These are phyloP conservation scores for Xerocomellus intermedius DNA, from an alignment of 768 basidiomycete species.

Conservation along the genomic window DNA sequence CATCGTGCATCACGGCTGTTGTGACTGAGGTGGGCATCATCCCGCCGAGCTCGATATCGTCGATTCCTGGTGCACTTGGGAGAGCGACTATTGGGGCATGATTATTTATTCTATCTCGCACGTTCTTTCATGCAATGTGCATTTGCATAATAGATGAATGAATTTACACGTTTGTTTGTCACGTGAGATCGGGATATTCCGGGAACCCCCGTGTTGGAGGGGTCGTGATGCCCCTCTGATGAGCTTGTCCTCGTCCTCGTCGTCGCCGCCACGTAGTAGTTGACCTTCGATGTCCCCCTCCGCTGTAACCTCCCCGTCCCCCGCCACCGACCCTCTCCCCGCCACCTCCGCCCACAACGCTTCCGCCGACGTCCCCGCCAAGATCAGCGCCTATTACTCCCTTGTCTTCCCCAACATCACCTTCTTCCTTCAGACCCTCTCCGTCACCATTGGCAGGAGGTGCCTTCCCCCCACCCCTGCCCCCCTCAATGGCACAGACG, in stretches of 20 bases:
- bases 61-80: conserved; percentile 69
- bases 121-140: background rate
- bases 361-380: conserved; percentile 47
- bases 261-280: conserved; percentile 8
- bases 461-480: conserved; percentile 66
- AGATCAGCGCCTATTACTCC: conserved; percentile 91
- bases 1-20: conserved; percentile 89
- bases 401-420: conserved; percentile 93
- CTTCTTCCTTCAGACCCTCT: conserved; percentile 95
- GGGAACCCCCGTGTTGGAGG: conserved; percentile 4
- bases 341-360: conserved; percentile 4
- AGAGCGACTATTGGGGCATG: conserved; percentile 25
- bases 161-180: conserved; percentile 20
- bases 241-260: conserved; percentile 1
- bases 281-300: conserved; percentile 28
- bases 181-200: conserved; percentile 21
- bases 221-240: conserved; percentile 8
- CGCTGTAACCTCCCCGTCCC: conserved; percentile 2
- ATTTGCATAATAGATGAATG: background rate
- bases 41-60: conserved; percentile 86
- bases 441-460: conserved; percentile 90
- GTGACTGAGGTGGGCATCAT: conserved; percentile 97
- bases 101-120: conserved; percentile 8
- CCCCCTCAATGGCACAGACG: conserved; percentile 47
- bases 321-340: conserved; percentile 8